Base-by-base conservation (phyloP, 2,329 filamentous ascomycete species). In the Xylariaceae sp. region DNA sequence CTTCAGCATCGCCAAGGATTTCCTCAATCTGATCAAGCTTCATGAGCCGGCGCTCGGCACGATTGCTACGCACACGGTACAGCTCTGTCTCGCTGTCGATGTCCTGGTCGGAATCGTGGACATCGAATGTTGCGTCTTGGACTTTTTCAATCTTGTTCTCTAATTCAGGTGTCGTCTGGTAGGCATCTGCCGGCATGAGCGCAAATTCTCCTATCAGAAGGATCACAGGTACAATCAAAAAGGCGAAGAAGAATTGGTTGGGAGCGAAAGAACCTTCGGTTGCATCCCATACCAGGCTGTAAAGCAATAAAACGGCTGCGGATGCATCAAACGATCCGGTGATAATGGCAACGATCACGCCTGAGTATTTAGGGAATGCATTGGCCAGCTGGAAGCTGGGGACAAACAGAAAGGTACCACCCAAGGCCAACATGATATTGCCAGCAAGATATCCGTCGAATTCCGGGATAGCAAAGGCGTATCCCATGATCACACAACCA, bases 281-380 rank as follows among this genome's bases (percentile, higher is more conserved):
- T 1, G 70, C 68, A 46, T 83, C 76, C 61, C 80, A 83, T 2
- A 75, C 62, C 5, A 83, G 60, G 11, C 78, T 75, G 65, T 83
- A 83, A 52, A 83, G 66, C 22, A 85, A 69, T 55, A 83, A 83
- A 4, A 84, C 66, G 6, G 80, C 80, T 22, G 81, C 82, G 7
- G 81, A 84, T 4, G 80, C 78, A 62, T 86, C 82, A 59, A 85
- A 86, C 6, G 81, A 80, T 14, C 82, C 82, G 1, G 81, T 85
- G 41, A 86, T 68, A 19, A 81, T 66, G 1, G 82, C 81, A 11
- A 85, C 71, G 47, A 86, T 81, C 15, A 81, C 67, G 2, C 82
- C 81, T 4, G 79, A 76, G 57, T 77, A 75, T 44, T 71, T 72
- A 6, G 82, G 82, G 56, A 86, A 85, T 11, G 82, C 78, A 63